phyloP scores from a whole-genome alignment of 2,329 filamentous ascomycete species.

The Cytospora piceicola region DNA sequence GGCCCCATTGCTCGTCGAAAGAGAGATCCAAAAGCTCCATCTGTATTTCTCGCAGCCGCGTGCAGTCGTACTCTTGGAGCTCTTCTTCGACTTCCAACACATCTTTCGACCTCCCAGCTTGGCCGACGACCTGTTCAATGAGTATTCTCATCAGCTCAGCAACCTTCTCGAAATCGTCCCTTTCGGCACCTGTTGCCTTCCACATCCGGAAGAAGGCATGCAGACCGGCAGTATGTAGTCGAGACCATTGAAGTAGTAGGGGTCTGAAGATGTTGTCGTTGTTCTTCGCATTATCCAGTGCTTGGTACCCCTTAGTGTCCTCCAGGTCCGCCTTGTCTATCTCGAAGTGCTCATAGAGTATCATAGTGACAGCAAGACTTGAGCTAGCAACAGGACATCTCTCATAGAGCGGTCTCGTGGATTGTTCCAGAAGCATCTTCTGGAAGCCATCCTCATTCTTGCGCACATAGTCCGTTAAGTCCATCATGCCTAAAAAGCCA shows the following conservation, averaged over 20 bases:
- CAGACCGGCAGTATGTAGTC: slow-evolving; percentile 82
- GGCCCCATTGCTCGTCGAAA: slow-evolving; percentile 94
- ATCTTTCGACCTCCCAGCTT: slow-evolving; percentile 79
- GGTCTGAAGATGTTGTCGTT: slow-evolving; percentile 88
- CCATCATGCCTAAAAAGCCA: slow-evolving; percentile 96
- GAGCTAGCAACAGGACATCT: slow-evolving; percentile 87
- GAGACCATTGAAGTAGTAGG: slow-evolving; percentile 88
- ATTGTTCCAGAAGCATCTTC: slow-evolving; percentile 89
- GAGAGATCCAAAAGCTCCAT: slow-evolving; percentile 91
- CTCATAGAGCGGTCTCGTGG: slow-evolving; percentile 68
- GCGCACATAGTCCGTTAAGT: slow-evolving; percentile 88
- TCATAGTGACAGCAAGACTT: slow-evolving; percentile 82
- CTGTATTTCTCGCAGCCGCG: slow-evolving; percentile 78
- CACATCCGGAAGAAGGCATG: slow-evolving; percentile 90
- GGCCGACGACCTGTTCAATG: slow-evolving; percentile 85
- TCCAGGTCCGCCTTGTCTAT: slow-evolving; percentile 83
- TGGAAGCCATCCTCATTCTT: slow-evolving; percentile 93
- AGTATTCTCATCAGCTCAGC: slow-evolving; percentile 89
- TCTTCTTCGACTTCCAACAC: slow-evolving; percentile 89
- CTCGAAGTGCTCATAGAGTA: slow-evolving; percentile 94
- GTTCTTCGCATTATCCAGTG: slow-evolving; percentile 73
- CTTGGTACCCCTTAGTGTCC: slow-evolving; percentile 75
- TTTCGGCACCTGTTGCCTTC: slow-evolving; percentile 84
- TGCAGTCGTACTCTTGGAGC: slow-evolving; percentile 79
- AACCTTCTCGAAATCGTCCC: slow-evolving; percentile 91